A percentile compares a stretch with the other conserved stretches of the same genome.
Evolutionary conservation across 495 filamentous ascomycete species (phyloP).

Genomic region (Talaromyces thailandensis): DNA sequence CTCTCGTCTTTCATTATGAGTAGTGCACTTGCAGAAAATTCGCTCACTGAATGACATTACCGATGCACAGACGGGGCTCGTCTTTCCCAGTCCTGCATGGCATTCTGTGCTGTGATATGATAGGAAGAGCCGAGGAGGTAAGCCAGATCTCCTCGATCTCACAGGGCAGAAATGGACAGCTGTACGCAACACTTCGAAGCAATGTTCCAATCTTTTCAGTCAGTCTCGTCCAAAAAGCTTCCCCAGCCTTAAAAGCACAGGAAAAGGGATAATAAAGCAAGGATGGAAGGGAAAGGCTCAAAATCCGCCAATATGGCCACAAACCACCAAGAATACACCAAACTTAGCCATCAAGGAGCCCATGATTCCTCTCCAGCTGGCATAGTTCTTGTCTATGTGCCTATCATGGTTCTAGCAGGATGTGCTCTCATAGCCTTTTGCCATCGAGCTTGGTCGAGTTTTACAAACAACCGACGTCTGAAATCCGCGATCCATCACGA

Average conservation of each 20-base stretch:
- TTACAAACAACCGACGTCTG: background rate
- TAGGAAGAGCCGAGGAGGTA: background rate
- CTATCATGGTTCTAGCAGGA: background rate
- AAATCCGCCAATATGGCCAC: background rate
- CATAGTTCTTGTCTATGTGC: background rate
- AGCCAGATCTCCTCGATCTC: background rate
- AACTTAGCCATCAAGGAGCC: background rate
- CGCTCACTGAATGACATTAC: background rate
- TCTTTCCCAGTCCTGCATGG: background rate
- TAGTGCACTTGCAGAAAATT: background rate
- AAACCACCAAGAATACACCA: background rate
- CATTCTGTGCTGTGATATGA: background rate
- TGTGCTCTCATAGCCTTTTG: background rate
- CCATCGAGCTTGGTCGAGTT: background rate
- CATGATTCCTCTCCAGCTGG: background rate
- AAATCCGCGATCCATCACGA: background rate
- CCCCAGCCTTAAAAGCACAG: background rate
- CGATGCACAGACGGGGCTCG: background rate
- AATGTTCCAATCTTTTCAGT: background rate
- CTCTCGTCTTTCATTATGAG: background rate
- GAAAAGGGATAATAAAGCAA: background rate
- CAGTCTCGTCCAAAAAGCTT: background rate
- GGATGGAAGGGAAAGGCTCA: background rate
- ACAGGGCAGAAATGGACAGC: background rate
- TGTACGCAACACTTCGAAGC: background rate